Conservation (phyloP, 176 grass and related monocot species). For the Carex cristatella region DNA sequence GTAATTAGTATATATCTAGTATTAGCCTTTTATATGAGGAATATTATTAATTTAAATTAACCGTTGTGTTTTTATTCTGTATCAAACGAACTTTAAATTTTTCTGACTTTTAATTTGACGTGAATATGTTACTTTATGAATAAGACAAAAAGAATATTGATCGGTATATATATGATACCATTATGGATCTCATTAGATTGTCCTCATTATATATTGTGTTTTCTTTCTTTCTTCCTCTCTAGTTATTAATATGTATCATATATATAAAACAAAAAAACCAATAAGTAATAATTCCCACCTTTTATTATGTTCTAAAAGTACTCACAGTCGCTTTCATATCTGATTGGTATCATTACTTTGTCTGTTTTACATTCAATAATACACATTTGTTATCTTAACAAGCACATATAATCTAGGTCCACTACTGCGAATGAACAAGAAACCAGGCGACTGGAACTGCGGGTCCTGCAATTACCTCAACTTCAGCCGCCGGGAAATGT, state of each 20-base stretch:
- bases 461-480: conserved; percentile 74
- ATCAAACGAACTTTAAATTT: background rate
- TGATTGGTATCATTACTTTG: background rate
- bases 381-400: background rate
- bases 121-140: background rate
- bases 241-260: background rate
- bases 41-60: background rate
- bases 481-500: conserved; percentile 84
- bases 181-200: background rate
- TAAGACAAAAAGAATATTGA: too few relatives aligned
- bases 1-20: background rate
- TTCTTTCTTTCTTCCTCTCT: background rate
- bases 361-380: background rate
- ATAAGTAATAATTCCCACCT: background rate
- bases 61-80: too few relatives aligned
- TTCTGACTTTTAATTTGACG: background rate
- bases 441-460: conserved; percentile 97
- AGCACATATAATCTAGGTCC: background rate
- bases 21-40: background rate
- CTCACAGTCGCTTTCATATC: background rate
- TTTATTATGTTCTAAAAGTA: background rate
- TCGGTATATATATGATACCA: background rate
- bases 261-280: background rate
- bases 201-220: background rate
- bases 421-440: conserved; percentile 62